These are phyloP conservation scores for Aspergillus sp. DNA, from an alignment of 2,329 filamentous ascomycete genomes.

Conservation along the genomic window DNA sequence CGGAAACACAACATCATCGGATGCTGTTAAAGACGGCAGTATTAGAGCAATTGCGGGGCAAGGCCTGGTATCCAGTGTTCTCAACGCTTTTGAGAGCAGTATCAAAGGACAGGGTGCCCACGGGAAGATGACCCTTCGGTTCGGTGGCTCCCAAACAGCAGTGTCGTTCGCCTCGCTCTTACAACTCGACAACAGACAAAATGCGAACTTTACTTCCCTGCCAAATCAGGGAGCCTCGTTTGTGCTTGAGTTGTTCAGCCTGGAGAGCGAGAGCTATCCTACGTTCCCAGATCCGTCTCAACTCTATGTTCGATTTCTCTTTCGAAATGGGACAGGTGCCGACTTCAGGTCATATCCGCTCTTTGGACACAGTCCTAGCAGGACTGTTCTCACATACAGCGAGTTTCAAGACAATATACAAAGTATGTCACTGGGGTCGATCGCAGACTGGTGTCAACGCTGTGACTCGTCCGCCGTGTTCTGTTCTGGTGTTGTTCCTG, in stretches of 20 bases:
- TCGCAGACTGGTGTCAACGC: conserved; percentile 53
- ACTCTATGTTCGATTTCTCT: conserved; percentile 57
- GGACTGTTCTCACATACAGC: conserved; percentile 48
- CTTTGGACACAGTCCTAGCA: conserved; percentile 50
- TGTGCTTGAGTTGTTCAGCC: conserved; percentile 54
- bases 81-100: conserved; percentile 40
- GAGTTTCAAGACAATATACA: conserved; percentile 52
- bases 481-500: conserved; percentile 46
- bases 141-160: conserved; percentile 52
- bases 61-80: conserved; percentile 41
- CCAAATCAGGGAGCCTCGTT: conserved; percentile 51
- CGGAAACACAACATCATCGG: conserved; percentile 43
- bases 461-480: conserved; percentile 52
- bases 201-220: conserved; percentile 49
- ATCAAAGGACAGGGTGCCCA: conserved; percentile 37
- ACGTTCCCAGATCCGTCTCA: conserved; percentile 45
- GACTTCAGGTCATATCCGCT: conserved; percentile 47
- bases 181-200: conserved; percentile 37
- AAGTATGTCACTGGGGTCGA: conserved; percentile 43
- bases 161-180: conserved; percentile 52
- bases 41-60: conserved; percentile 45
- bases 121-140: conserved; percentile 49
- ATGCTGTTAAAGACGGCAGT: conserved; percentile 23
- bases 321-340: conserved; percentile 56
- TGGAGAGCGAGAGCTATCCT: conserved; percentile 30